A percentile compares a stretch with the other conserved stretches of the same genome.
Evolutionary conservation across 2,329 filamentous ascomycete genomes (phyloP).

Genomic region (Zelopaecilomyces penicillatus): DNA sequence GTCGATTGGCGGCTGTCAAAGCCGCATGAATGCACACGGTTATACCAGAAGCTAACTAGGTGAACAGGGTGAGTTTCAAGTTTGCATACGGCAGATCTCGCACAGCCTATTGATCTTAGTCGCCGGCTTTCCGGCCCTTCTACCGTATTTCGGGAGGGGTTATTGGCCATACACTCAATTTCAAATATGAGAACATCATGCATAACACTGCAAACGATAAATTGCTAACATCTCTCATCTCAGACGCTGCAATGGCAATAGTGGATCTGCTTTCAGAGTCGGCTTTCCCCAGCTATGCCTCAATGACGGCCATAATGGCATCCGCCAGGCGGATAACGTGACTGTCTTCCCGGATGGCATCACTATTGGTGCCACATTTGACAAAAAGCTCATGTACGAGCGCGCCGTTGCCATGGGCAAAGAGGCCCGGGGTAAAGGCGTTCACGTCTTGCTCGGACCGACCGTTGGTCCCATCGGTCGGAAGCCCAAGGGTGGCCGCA

Average conservation of each 20-base stretch:
- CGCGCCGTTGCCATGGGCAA: conserved; percentile 60
- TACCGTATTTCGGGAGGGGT: too few species aligned
- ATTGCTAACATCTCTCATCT: not conserved
- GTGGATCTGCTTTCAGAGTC: conserved; percentile 60
- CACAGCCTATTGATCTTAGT: too few species aligned
- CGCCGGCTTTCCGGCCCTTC: too few species aligned
- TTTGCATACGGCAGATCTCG: too few species aligned
- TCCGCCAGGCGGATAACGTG: conserved; percentile 64
- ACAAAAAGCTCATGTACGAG: conserved; percentile 62
- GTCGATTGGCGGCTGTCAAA: too few species aligned
- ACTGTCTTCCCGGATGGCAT: conserved; percentile 77
- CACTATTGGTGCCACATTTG: conserved; percentile 65
- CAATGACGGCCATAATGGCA: conserved; percentile 62
- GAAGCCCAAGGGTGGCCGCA: conserved; percentile 63
- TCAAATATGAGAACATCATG: too few species aligned
- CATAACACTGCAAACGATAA: conserved; percentile 1
- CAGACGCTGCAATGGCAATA: conserved; percentile 66
- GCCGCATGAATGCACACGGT: too few species aligned
- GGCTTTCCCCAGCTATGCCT: conserved; percentile 66
- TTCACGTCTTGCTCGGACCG: conserved; percentile 63
- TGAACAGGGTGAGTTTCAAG: too few species aligned
- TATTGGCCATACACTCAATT: too few species aligned
- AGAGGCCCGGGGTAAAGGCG: conserved; percentile 66
- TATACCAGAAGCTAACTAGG: too few species aligned
- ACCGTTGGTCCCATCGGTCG: conserved; percentile 63